Evolutionary conservation across 208 protist genomes (phyloP).

Genomic region (Crithidia brevicula): DNA sequence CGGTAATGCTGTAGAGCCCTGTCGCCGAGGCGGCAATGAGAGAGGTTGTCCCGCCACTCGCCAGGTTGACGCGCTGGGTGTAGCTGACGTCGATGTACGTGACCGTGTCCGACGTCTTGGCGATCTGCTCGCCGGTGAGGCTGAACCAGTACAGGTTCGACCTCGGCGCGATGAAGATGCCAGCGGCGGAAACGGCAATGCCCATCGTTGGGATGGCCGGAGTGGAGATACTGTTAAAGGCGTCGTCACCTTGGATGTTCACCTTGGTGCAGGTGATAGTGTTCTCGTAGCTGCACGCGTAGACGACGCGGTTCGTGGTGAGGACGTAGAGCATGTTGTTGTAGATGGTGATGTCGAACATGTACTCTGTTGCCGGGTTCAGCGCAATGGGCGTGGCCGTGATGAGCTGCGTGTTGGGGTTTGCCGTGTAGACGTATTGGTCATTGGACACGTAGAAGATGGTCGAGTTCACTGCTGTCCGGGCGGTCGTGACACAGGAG

Average conservation of each 20-base stretch:
- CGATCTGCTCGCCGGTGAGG: constrained; percentile 11
- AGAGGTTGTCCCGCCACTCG: neutral
- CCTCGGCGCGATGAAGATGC: constrained; percentile 29
- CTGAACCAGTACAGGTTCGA: constrained; percentile 37
- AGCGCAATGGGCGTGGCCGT: constrained; percentile 19
- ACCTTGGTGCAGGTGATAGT: constrained; percentile 3
- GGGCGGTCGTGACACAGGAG: constrained; percentile 21
- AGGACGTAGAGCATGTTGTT: constrained; percentile 34
- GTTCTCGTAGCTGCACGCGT: constrained; percentile 25
- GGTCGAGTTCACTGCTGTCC: constrained; percentile 14
- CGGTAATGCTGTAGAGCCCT: constrained; percentile 22
- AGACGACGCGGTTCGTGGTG: constrained; percentile 22
- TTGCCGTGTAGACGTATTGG: constrained; percentile 16
- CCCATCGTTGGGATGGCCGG: neutral
- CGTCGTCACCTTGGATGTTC: constrained; percentile 9
- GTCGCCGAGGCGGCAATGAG: constrained; percentile 17
- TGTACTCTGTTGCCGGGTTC: neutral
- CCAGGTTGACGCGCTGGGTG: neutral
- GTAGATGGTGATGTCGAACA: constrained; percentile 39
- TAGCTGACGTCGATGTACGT: constrained; percentile 15
- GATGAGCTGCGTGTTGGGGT: constrained; percentile 23
- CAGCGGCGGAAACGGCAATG: constrained; percentile 17
- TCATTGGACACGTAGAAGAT: constrained; percentile 26
- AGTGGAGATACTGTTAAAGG: neutral
- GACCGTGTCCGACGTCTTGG: constrained; percentile 1